Evolutionary conservation across 2,329 filamentous ascomycete genomes (phyloP), one percentile per base, ranked within the genome.

Genomic region (Xylariales sp.): DNA sequence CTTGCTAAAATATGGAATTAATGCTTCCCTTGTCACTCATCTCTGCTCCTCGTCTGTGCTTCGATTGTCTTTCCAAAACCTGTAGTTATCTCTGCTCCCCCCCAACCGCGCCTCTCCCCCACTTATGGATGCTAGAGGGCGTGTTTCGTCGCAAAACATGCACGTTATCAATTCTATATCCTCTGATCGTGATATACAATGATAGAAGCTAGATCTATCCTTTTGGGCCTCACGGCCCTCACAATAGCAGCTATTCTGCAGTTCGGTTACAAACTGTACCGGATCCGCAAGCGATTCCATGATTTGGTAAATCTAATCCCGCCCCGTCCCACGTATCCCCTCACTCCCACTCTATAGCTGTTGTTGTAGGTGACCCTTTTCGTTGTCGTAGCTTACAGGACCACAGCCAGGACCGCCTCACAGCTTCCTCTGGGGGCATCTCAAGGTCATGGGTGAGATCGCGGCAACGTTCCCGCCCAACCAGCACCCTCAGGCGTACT

Each of bases 401-500:
- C 13, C 10, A 19, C 17, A 37, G 43, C 43, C 38, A 5, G 40
- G 38, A 34, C 43, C 43, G 18, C 43, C 43, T 11, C 43, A 45
- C 17, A 40, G 37, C 30, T 40, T 40, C 19, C 19, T 45, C 16
- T 42, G 43, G 40, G 43, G 43, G 15, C 43, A 45, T 24, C 37
- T 45, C 24, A 43, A 41, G 30, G 30, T 43, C n/a, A 41, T 45
- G 43, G 28, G 40, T 13, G 40, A 45, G 19, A 36, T 43, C 14
- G 38, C 43, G 14, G 30, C 30, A 20, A 16, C 40, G 6, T 33
- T 54, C 5, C 54, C 53, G 10, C 42, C 42, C 11, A 46, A 50
- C 34, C 44, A 33, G 16, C 51, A 55, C 30, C 48, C 49, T 2
- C 53, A 55, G 38, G 33, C 40, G 15, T 42, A 45, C 29, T 43